Evolutionary conservation across 805 yeast species (phyloP), one percentile per base, ranked within the genome.

Genomic region (Osmozyma mogii): DNA sequence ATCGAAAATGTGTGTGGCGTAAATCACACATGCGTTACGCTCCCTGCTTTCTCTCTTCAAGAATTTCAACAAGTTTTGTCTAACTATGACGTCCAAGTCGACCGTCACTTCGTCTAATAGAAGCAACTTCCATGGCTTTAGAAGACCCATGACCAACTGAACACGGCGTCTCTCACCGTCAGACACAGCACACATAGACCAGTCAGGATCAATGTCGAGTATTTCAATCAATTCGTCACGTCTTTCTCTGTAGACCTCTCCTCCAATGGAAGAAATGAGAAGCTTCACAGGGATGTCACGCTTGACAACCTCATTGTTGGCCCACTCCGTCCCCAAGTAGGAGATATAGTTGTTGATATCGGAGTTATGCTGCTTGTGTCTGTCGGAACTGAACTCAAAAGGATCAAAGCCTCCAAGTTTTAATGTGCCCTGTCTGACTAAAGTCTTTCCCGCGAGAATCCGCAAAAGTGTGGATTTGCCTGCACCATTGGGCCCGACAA

Each of bases 321-420:
- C 95, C 98, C 98, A 92, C 49, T 92, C 98, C 0, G 97, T 92
- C 3, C 98, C 98, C 24, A 92, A 59, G 50, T 89, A 89, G 0
- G 95, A 83, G 16, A 76, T 72, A 28, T 65, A 65, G 34, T 54
- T 55, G 32, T 70, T 63, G 28, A 71, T 61, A 38, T 63, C 68
- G 12, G 65, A 51, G 33, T 63, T 64, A 32, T 52, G 57, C 28
- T 55, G 58, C 28, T 47, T 60, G 36, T 67, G 66, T 5, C 72
- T 54, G 32, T 68, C 63, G 11, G 70, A 70, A n/a, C 84, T 62
- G 37, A 61, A 61, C 36, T 52, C 61, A 58, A 92, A 92, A 2
- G 98, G 98, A 47, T 92, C 94, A 29, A 70, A 63, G 1, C 95
- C 95, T 19, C 84, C 83, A n/a, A 92, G 70, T 15, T 52, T 44